A percentile compares a stretch with the other conserved stretches of the same genome.
These are phyloP conservation scores for Mayamaea pseudoterrestris DNA, from an alignment of 108 stramenopile species.

Conservation along the genomic window DNA sequence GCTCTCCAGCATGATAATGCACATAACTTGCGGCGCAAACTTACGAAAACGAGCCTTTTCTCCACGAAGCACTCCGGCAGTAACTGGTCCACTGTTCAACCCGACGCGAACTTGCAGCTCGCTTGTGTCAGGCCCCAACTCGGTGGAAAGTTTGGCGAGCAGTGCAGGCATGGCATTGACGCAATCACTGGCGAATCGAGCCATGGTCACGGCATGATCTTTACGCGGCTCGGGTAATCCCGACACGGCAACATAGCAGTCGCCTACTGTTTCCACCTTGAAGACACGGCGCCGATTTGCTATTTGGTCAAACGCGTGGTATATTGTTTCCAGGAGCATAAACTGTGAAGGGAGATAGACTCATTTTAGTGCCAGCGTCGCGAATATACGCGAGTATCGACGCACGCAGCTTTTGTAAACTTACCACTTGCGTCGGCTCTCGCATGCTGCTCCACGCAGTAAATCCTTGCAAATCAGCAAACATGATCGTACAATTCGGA, in stretches of 20 bases:
- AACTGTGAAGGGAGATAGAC: neutral
- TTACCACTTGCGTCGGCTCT: slow-evolving; percentile 37
- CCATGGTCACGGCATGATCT: slow-evolving; percentile 25
- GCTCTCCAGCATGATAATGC: too few species aligned
- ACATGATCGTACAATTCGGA: neutral
- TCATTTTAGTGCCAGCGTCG: neutral
- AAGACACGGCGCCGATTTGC: slow-evolving; percentile 4
- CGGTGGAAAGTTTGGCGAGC: slow-evolving; percentile 1
- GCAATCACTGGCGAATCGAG: slow-evolving; percentile 11
- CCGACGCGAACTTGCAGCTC: slow-evolving; percentile 17
- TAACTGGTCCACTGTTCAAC: slow-evolving; percentile 15
- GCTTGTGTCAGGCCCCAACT: slow-evolving; percentile 18
- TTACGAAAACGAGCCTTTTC: slow-evolving; percentile 10
- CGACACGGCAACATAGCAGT: slow-evolving; percentile 24
- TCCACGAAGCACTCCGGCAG: slow-evolving; percentile 15
- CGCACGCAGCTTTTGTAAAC: neutral
- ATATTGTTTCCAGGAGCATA: slow-evolving; percentile 8
- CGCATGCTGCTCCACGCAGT: slow-evolving; percentile 36
- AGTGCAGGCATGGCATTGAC: slow-evolving; percentile 9
- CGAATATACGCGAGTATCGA: neutral
- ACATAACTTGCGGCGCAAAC: too few species aligned
- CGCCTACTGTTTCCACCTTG: slow-evolving; percentile 13
- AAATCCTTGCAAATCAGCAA: neutral
- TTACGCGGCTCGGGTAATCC: slow-evolving; percentile 18
- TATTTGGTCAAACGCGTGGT: slow-evolving; percentile 4